A percentile compares a stretch with the other conserved stretches of the same genome.
Evolutionary conservation across 805 yeast species (phyloP).

Genomic region (Pichia nanzhaoensis): DNA sequence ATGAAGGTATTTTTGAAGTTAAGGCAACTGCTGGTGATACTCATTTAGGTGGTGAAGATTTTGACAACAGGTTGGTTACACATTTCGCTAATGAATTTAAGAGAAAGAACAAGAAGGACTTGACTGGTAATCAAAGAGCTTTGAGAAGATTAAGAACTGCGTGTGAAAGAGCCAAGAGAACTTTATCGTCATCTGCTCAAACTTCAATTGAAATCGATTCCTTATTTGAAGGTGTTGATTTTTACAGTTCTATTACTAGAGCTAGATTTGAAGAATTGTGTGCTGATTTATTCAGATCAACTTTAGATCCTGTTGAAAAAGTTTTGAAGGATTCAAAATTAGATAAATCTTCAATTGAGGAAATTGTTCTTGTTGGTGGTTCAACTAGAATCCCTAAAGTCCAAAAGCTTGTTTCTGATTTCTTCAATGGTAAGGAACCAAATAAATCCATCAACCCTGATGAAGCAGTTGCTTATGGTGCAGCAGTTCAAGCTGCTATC

Average conservation of each 20-base stretch:
- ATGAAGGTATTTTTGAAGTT: conserved; percentile 95
- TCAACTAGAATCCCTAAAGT: conserved; percentile 97
- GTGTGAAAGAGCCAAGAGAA: conserved; percentile 98
- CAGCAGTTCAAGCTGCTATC: conserved; percentile 97
- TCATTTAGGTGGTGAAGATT: conserved; percentile 98
- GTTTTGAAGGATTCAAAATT: conserved; percentile 86
- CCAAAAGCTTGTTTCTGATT: conserved; percentile 91
- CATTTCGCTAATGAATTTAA: conserved; percentile 93
- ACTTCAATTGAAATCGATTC: conserved; percentile 95
- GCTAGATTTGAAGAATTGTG: conserved; percentile 97
- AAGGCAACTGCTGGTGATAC: conserved; percentile 92
- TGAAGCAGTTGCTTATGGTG: conserved; percentile 99
- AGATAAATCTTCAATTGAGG: conserved; percentile 85
- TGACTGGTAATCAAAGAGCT: conserved; percentile 90
- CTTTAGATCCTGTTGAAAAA: conserved; percentile 92
- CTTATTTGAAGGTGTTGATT: conserved; percentile 89
- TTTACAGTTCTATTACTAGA: conserved; percentile 93
- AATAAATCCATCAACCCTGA: conserved; percentile 95
- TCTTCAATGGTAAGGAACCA: conserved; percentile 96
- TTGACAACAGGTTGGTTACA: conserved; percentile 92
- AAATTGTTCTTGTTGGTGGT: conserved; percentile 95
- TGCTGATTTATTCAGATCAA: conserved; percentile 89
- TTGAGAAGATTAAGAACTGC: conserved; percentile 98
- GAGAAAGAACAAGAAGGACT: conserved; percentile 95
- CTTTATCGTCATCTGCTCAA: conserved; percentile 92